Conservation (phyloP, 352 stramenopile species). For the Phytophthora cactorum region DNA sequence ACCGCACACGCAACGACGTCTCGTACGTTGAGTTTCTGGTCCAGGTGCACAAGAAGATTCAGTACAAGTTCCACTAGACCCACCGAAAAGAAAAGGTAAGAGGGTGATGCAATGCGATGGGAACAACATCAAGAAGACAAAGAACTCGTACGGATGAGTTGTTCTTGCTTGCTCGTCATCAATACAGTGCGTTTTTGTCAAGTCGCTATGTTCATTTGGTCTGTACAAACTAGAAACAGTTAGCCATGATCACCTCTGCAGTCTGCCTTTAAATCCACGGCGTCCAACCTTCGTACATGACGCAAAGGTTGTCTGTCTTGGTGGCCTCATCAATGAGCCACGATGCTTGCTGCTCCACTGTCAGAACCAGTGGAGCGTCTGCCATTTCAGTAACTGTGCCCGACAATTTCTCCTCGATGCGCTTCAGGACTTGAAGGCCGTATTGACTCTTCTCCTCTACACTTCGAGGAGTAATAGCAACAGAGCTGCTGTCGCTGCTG, state of each 20-base stretch:
- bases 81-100: slow-evolving; percentile 10
- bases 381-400: slow-evolving; percentile 54
- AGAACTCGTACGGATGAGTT: neutral
- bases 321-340: slow-evolving; percentile 85
- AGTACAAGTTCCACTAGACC: slow-evolving; percentile 89
- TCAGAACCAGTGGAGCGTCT: slow-evolving; percentile 40
- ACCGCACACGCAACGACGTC: slow-evolving; percentile 85
- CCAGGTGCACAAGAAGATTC: slow-evolving; percentile 92
- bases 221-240: neutral
- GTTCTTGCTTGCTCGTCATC: slow-evolving; percentile 29
- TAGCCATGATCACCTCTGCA: neutral
- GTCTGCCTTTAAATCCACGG: slow-evolving; percentile 72
- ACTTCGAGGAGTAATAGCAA: neutral
- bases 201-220: slow-evolving; percentile 16
- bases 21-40: slow-evolving; percentile 92
- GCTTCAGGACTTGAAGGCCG: slow-evolving; percentile 71
- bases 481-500: slow-evolving; percentile 22
- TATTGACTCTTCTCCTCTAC: slow-evolving; percentile 52
- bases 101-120: slow-evolving; percentile 27
- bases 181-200: slow-evolving; percentile 40
- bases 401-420: slow-evolving; percentile 79
- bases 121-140: slow-evolving; percentile 27
- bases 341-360: slow-evolving; percentile 74
- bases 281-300: slow-evolving; percentile 92
- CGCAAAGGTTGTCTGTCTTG: slow-evolving; percentile 81